Conservation (phyloP, 2,329 filamentous ascomycete species). For the Aspergillus jensenii region DNA sequence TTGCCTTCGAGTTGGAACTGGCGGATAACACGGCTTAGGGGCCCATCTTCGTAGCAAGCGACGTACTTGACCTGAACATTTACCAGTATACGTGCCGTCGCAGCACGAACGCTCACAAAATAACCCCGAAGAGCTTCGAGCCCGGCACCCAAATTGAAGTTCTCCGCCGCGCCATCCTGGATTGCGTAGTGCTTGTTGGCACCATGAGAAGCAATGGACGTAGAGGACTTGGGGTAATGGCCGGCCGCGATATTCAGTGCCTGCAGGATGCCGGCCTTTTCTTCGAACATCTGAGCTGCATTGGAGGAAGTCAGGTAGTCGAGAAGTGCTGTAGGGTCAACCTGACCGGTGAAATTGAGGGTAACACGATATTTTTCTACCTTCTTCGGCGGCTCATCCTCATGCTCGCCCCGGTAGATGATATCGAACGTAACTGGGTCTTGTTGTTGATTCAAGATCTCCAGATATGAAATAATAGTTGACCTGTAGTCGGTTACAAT, state of each 20-base stretch:
- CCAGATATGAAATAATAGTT: conserved; percentile 34
- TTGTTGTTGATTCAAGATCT: conserved; percentile 23
- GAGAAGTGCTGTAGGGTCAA: conserved; percentile 44
- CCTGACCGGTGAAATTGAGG: conserved; percentile 33
- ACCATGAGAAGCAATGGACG: conserved; percentile 47
- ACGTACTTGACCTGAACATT: conserved; percentile 64
- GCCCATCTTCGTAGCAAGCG: conserved; percentile 56
- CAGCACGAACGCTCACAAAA: conserved; percentile 61
- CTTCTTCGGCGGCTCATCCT: conserved; percentile 32
- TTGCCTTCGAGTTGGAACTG: conserved; percentile 27
- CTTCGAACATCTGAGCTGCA: conserved; percentile 37
- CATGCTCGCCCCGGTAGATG: conserved; percentile 37
- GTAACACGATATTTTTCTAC: conserved; percentile 38
- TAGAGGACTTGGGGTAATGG: conserved; percentile 45
- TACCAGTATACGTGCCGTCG: conserved; percentile 57
- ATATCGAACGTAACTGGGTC: conserved; percentile 24
- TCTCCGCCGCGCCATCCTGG: conserved; percentile 30
- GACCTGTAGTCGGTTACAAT: conserved; percentile 44
- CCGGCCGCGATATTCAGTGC: conserved; percentile 58
- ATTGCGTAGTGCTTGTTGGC: conserved; percentile 56
- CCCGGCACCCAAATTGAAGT: conserved; percentile 48
- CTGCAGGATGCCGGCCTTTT: conserved; percentile 55
- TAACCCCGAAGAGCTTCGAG: conserved; percentile 61
- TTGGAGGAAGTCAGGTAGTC: conserved; percentile 43
- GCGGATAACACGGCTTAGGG: conserved; percentile 39